Evolutionary conservation across 1,284 basidiomycete genomes (phyloP), one percentile per base, ranked within the genome.

Genomic region (Porodaedalea pini): DNA sequence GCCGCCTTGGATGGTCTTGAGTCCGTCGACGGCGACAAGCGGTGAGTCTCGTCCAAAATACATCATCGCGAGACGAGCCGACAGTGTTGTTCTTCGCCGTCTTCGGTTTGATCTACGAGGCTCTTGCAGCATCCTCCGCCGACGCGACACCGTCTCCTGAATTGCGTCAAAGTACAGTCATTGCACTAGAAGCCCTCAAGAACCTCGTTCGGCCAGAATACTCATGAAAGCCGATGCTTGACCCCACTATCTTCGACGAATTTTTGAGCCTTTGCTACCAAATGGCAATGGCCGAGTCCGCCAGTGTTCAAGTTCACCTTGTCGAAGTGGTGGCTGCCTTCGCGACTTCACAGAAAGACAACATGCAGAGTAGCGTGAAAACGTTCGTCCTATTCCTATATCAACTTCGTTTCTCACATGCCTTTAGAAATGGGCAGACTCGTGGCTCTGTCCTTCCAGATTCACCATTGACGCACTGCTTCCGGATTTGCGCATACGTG

Each of bases 61-160:
- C 64, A n/a, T 52, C 67, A n/a, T 55, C 65, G 21, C 78, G 81
- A 10, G 76, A 82, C 21, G 91, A 94, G 59, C 92, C 94, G 0
- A 79, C 85, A 0, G 77, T 85, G 5, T 86, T 92, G 71, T 98
- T 98, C 73, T 94, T 88, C 71, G 81, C 93, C 13, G 70, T 98
- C 10, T 98, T 97, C 67, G 96, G 96, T 10, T 80, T 99, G 19
- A 88, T 96, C 0, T 98, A 92, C 63, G 96, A 99, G 69, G 85
- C 92, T 0, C 76, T 98, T 8, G 85, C 88, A 0, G 80, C 83
- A 1, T 80, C 87, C 1, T 81, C 87, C 0, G 72, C 85, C 34
- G 78, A 86, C 62, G 75, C 83, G 25, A 71, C 79, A 68, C 43
- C 73, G 0, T 71, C 70, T 37, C 66, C 71, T 41, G 66, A 71